These are phyloP conservation scores for Carex sylvatica DNA, from an alignment of 202 grass and related monocot genomes.

Conservation along the genomic window DNA sequence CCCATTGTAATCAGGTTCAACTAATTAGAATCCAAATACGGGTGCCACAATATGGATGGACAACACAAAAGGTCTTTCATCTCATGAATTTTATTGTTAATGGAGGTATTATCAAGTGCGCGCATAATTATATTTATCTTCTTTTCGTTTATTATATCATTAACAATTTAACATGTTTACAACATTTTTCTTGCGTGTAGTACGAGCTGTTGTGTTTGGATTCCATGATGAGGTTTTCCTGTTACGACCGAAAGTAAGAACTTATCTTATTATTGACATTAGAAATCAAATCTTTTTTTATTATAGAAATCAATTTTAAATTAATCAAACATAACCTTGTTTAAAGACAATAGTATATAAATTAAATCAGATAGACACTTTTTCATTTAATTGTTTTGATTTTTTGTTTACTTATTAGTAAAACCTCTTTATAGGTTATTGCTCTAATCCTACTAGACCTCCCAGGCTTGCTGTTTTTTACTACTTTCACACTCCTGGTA, in stretches of 20 bases:
- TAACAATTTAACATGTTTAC: neutral
- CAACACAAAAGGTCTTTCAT: constrained; percentile 85
- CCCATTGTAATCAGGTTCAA: constrained; percentile 48
- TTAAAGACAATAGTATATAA: neutral
- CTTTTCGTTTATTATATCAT: neutral
- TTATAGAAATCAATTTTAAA: neutral
- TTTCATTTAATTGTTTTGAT: neutral
- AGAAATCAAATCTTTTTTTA: neutral
- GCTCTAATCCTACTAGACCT: constrained; percentile 67
- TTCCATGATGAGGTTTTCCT: constrained; percentile 63
- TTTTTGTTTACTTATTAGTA: constrained; percentile 26
- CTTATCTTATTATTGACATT: neutral
- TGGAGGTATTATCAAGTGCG: constrained; percentile 41
- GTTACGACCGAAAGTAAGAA: constrained; percentile 51
- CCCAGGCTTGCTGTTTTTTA: constrained; percentile 78
- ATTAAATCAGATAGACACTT: neutral
- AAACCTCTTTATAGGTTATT: constrained; percentile 45
- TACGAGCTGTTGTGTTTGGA: constrained; percentile 62
- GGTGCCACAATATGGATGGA: constrained; percentile 89
- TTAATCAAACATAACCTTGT: neutral
- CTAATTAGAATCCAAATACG: constrained; percentile 65
- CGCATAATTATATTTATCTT: constrained; percentile 9
- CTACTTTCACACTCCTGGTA: constrained; percentile 77
- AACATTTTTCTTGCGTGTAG: constrained; percentile 31
- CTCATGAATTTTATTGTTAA: constrained; percentile 81